phyloP scores from a whole-genome alignment of 306 rosid genomes.

The Alnus glutinosa region DNA sequence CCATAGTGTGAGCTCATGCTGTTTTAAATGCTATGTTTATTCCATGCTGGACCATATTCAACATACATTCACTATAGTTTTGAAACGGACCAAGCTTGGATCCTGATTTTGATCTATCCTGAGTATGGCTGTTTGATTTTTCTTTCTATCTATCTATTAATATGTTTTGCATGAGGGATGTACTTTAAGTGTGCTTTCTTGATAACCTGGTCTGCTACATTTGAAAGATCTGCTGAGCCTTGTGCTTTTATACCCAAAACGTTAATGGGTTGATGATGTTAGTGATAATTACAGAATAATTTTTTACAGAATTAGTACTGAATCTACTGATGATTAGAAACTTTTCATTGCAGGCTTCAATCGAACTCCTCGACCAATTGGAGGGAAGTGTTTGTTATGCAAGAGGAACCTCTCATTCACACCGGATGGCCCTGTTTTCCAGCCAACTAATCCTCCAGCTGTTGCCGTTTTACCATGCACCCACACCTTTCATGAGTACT shows the following conservation, averaged over 20 bases:
- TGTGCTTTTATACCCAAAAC: not conserved
- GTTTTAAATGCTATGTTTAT: not conserved
- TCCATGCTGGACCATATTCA: not conserved
- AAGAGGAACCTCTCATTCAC: conserved; percentile 58
- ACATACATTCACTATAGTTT: not conserved
- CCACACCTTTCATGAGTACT: conserved; percentile 62
- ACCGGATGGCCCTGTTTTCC: conserved; percentile 47
- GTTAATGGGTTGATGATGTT: no score
- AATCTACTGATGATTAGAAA: not conserved
- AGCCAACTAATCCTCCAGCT: conserved; percentile 36
- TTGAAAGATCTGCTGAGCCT: not conserved
- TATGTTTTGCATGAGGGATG: no score
- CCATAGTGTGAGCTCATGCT: not conserved
- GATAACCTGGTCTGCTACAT: not conserved
- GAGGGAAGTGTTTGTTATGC: conserved; percentile 56
- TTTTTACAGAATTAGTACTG: no score
- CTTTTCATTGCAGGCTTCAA: conserved; percentile 20
- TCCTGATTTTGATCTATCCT: no score
- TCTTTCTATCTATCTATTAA: no score
- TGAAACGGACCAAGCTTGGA: no score
- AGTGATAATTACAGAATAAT: no score
- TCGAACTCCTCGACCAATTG: conserved; percentile 34
- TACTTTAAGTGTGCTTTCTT: not conserved
- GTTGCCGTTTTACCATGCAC: conserved; percentile 61
- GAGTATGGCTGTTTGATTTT: no score